Conservation (phyloP, 305 asterid genomes). For the Solanum hybrid region DNA sequence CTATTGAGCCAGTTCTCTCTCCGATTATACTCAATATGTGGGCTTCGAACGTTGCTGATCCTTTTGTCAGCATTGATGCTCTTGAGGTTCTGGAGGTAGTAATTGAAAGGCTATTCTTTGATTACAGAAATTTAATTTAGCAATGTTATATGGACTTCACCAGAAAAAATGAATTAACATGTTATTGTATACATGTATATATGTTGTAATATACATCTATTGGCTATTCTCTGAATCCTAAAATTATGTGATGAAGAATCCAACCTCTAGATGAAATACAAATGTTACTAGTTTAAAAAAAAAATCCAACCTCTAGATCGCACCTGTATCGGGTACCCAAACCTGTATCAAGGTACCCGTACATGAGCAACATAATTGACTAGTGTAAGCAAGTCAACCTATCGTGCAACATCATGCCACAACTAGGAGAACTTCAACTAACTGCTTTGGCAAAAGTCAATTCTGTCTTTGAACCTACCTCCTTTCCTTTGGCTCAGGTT, state of each 20-base stretch:
- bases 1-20: conserved; percentile 71
- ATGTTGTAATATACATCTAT: neutral
- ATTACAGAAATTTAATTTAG: neutral
- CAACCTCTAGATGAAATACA: neutral
- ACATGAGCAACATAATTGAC: neutral
- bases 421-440: neutral
- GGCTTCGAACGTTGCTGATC: conserved; percentile 88
- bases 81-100: conserved; percentile 93
- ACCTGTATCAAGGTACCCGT: neutral
- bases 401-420: neutral
- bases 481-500: neutral
- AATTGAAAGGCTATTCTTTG: neutral
- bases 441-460: neutral
- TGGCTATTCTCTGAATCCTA: neutral
- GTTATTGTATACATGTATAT: neutral
- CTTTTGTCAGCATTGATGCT: conserved; percentile 89
- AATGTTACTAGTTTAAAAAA: no score
- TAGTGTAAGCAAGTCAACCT: neutral
- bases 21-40: conserved; percentile 88
- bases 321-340: neutral
- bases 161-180: neutral
- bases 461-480: neutral
- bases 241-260: neutral
- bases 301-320: neutral
- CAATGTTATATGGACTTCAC: neutral